Percentiles rank a stretch among this genome's conserved stretches.
Evolutionary conservation across 768 basidiomycete species (phyloP).

Genomic region (Cubamyces lactineus): DNA sequence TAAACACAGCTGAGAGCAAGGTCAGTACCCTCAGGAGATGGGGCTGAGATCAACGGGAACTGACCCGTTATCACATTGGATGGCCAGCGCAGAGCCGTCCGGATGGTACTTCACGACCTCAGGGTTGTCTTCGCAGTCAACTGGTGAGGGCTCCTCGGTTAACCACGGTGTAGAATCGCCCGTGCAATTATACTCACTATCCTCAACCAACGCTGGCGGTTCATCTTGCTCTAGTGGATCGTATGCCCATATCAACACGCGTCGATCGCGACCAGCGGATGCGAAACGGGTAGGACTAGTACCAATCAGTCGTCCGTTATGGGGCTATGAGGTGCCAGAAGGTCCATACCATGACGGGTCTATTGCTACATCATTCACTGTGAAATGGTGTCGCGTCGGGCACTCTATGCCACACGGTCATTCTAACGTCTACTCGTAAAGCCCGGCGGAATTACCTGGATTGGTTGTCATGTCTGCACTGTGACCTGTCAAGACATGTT

Average conservation of each 20-base stretch:
- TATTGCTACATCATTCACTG: conserved; percentile 59
- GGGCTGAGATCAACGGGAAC: neutral
- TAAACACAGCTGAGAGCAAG: conserved; percentile 3
- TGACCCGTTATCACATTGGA: conserved; percentile 25
- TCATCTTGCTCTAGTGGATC: conserved; percentile 29
- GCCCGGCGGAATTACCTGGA: neutral
- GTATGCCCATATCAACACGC: conserved; percentile 47
- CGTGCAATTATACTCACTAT: neutral
- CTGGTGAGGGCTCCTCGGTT: neutral
- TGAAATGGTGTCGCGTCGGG: conserved; percentile 47
- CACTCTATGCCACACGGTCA: neutral
- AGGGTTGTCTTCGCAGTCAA: conserved; percentile 11
- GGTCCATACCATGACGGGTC: conserved; percentile 49
- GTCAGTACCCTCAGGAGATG: neutral
- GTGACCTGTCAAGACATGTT: neutral
- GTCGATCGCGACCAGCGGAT: conserved; percentile 52
- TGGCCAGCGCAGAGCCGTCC: neutral
- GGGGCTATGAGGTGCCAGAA: neutral
- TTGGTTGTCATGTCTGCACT: neutral
- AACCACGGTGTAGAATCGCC: neutral
- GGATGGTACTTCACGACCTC: conserved; percentile 22
- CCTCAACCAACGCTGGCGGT: neutral
- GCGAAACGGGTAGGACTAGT: conserved; percentile 44
- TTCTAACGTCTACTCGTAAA: neutral
- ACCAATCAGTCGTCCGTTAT: neutral